phyloP scores from a whole-genome alignment of 352 stramenopile species.

The Globisporangium middletonii region DNA sequence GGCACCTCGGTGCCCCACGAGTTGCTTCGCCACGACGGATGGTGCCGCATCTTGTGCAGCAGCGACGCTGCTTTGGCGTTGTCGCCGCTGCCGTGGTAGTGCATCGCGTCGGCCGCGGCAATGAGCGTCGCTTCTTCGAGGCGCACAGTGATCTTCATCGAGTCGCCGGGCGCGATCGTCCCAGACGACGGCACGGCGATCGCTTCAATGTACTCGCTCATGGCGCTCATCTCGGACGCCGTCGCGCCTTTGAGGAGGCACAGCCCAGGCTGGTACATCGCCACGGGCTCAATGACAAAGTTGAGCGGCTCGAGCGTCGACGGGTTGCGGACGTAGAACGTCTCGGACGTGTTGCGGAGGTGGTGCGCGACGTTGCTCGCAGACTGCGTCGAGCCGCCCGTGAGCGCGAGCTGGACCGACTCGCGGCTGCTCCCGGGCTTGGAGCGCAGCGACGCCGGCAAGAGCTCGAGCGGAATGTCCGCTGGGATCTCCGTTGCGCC shows the following conservation, averaged over 20 bases:
- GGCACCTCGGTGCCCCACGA: slow-evolving; percentile 65
- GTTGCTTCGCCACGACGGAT: slow-evolving; percentile 79
- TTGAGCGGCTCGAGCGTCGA: slow-evolving; percentile 59
- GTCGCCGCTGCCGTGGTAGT: slow-evolving; percentile 25
- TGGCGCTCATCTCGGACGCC: slow-evolving; percentile 57
- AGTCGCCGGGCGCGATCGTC: slow-evolving; percentile 62
- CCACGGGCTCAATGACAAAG: slow-evolving; percentile 62
- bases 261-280: slow-evolving; percentile 58
- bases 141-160: slow-evolving; percentile 71
- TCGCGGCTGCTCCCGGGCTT: slow-evolving; percentile 37
- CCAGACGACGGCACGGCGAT: slow-evolving; percentile 64
- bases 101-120: slow-evolving; percentile 18
- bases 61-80: slow-evolving; percentile 26
- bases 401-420: slow-evolving; percentile 18
- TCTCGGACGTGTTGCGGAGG: slow-evolving; percentile 61
- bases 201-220: slow-evolving; percentile 76
- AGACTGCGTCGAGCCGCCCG: slow-evolving; percentile 17
- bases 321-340: slow-evolving; percentile 79
- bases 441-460: slow-evolving; percentile 34
- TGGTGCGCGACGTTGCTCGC: slow-evolving; percentile 40
- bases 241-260: slow-evolving; percentile 58
- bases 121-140: slow-evolving; percentile 55
- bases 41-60: slow-evolving; percentile 71
- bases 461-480: slow-evolving; percentile 37
- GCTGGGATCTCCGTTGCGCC: slow-evolving; percentile 45